Conservation (phyloP, 495 filamentous ascomycete species). For the Penicillium canariense region DNA sequence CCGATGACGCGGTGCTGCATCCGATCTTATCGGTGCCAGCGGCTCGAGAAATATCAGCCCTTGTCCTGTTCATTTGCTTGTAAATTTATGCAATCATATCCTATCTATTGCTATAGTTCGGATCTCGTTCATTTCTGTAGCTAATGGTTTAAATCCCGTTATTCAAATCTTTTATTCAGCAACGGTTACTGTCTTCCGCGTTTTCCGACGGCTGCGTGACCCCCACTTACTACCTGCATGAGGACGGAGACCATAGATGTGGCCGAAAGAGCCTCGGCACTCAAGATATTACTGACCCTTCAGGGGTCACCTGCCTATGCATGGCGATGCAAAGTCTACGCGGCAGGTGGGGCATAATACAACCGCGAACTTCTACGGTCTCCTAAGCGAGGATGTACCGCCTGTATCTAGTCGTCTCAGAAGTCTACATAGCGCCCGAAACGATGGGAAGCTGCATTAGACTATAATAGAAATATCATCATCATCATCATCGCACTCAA, state of each 20-base stretch:
- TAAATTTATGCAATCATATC: background rate
- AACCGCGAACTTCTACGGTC: too few relatives aligned
- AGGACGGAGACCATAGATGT: background rate
- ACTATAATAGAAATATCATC: too few relatives aligned
- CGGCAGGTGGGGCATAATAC: too few relatives aligned
- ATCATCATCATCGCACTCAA: too few relatives aligned
- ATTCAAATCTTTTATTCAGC: background rate
- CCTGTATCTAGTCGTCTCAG: too few relatives aligned
- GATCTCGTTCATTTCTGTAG: too few relatives aligned
- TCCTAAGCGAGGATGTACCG: too few relatives aligned
- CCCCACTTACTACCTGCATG: background rate
- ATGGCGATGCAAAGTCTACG: too few relatives aligned
- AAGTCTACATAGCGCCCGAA: too few relatives aligned
- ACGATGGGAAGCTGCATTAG: too few relatives aligned
- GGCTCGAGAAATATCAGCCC: background rate
- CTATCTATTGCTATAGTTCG: background rate
- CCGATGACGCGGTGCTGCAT: constrained; percentile 13
- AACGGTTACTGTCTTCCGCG: background rate
- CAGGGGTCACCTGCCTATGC: too few relatives aligned
- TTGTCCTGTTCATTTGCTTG: background rate
- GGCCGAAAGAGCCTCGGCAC: background rate
- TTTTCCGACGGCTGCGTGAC: background rate
- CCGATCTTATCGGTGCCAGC: constrained; percentile 23
- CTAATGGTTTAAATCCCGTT: background rate
- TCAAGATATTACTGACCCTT: too few relatives aligned